phyloP scores from a whole-genome alignment of 2,329 filamentous ascomycete species.

The Ustulina deusta region DNA sequence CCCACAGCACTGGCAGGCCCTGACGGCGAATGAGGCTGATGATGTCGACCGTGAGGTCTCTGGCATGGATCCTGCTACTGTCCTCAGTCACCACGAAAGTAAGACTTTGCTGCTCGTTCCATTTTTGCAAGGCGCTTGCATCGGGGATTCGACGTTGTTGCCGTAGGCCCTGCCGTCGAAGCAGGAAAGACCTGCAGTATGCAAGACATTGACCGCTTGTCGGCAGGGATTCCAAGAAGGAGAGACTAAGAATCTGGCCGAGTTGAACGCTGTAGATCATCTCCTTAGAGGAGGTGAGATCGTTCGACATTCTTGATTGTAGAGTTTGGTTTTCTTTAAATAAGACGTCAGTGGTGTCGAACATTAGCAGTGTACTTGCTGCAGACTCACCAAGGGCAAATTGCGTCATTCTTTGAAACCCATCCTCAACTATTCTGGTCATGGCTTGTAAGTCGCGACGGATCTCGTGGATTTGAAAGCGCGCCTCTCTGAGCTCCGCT shows the following conservation, averaged over 20 bases:
- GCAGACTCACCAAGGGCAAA: not conserved
- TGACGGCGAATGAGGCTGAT: not conserved
- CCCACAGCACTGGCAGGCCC: not conserved
- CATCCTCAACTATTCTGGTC: not conserved
- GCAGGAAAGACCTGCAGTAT: not conserved
- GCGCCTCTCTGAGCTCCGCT: not conserved
- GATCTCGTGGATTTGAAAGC: not conserved
- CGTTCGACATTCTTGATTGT: not conserved
- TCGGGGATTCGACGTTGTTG: not conserved
- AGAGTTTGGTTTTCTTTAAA: not conserved
- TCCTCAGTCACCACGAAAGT: not conserved
- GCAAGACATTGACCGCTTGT: slow-evolving; percentile 1
- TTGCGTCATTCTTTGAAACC: not conserved
- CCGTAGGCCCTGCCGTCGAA: not conserved
- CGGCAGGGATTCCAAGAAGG: not conserved
- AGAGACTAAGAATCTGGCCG: slow-evolving; percentile 2
- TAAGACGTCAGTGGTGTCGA: not conserved
- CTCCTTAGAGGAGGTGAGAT: not conserved
- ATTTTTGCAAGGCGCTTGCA: slow-evolving; percentile 2
- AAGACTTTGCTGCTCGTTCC: slow-evolving; percentile 1
- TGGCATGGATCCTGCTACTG: not conserved
- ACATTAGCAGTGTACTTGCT: not conserved
- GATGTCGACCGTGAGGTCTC: not conserved
- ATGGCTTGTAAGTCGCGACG: not conserved
- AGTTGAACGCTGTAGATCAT: not conserved